A percentile compares a stretch with the other conserved stretches of the same genome.
Conservation (phyloP, 73 alveolate genomes). For the Paramecium octaurelia region DNA sequence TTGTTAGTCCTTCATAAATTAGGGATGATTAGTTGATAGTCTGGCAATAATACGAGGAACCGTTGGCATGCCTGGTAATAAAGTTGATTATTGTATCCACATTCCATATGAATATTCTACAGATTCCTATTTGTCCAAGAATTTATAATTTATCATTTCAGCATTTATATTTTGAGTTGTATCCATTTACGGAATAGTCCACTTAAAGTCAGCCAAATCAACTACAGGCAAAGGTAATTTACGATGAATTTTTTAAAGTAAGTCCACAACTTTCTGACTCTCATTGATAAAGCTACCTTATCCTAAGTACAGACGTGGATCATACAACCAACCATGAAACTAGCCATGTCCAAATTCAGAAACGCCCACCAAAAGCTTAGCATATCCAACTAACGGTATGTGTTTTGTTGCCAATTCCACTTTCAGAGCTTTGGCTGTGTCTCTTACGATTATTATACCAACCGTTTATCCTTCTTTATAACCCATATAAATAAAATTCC, state of each 20-base stretch:
- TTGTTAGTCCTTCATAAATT: not conserved
- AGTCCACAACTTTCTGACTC: not conserved
- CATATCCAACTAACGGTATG: constrained; percentile 13
- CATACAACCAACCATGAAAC: constrained; percentile 46
- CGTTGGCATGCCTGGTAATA: constrained; percentile 29
- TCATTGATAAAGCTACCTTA: not conserved
- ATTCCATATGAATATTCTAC: not conserved
- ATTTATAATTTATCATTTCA: not conserved
- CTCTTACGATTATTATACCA: not conserved
- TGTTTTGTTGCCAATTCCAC: not conserved
- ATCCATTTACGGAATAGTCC: constrained; percentile 10
- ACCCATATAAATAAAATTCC: constrained; percentile 8
- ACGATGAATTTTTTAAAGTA: constrained; percentile 3
- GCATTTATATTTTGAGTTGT: not conserved
- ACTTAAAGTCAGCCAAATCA: constrained; percentile 25
- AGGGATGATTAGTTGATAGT: constrained; percentile 7
- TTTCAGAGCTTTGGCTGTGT: constrained; percentile 5
- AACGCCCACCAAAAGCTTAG: not conserved
- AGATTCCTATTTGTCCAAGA: constrained; percentile 17
- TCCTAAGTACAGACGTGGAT: constrained; percentile 38
- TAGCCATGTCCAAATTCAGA: constrained; percentile 29
- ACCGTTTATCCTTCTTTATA: constrained; percentile 14
- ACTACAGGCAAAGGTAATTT: constrained; percentile 12
- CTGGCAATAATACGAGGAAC: not conserved
- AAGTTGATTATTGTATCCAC: not conserved